phyloP scores from a whole-genome alignment of 768 basidiomycete species.

The Phylloporus sp. region DNA sequence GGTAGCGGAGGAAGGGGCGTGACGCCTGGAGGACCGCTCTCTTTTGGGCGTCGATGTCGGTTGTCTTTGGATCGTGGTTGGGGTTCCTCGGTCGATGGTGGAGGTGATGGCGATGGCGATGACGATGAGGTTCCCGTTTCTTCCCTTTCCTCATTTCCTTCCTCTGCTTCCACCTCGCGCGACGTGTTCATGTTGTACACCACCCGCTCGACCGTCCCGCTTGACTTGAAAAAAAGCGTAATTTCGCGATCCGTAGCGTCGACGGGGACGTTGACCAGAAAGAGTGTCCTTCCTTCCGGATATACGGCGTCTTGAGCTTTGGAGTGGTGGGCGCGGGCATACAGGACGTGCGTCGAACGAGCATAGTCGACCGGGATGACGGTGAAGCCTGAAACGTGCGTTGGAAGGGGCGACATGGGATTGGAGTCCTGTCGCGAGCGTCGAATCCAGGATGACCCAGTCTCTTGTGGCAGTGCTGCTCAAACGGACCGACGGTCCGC shows the following conservation, averaged over 20 bases:
- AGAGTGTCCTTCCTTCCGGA: slow-evolving; percentile 68
- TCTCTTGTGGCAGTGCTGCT: no score
- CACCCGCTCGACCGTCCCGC: slow-evolving; percentile 74
- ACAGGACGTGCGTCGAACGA: slow-evolving; percentile 61
- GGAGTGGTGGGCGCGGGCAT: slow-evolving; percentile 62
- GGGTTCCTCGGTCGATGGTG: slow-evolving; percentile 5
- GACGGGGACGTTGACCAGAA: slow-evolving; percentile 84
- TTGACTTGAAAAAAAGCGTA: slow-evolving; percentile 66
- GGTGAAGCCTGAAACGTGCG: slow-evolving; percentile 30
- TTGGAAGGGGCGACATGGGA: slow-evolving; percentile 20
- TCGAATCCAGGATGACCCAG: no score
- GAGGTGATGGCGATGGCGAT: not conserved
- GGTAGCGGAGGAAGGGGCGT: slow-evolving; percentile 52
- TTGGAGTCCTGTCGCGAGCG: no score
- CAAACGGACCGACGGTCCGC: no score
- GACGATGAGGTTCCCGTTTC: not conserved
- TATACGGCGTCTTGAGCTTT: slow-evolving; percentile 35
- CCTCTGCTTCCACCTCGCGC: slow-evolving; percentile 28
- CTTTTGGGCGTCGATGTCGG: slow-evolving; percentile 25
- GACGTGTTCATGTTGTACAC: slow-evolving; percentile 51
- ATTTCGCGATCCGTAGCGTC: slow-evolving; percentile 83
- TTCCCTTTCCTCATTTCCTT: slow-evolving; percentile 8
- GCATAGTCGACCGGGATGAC: slow-evolving; percentile 39
- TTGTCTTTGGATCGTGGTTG: slow-evolving; percentile 31
- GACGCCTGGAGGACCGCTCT: slow-evolving; percentile 43